Evolutionary conservation across 2,329 filamentous ascomycete species (phyloP), one percentile per base, ranked within the genome.

Genomic region (Curvularia verruculosa): DNA sequence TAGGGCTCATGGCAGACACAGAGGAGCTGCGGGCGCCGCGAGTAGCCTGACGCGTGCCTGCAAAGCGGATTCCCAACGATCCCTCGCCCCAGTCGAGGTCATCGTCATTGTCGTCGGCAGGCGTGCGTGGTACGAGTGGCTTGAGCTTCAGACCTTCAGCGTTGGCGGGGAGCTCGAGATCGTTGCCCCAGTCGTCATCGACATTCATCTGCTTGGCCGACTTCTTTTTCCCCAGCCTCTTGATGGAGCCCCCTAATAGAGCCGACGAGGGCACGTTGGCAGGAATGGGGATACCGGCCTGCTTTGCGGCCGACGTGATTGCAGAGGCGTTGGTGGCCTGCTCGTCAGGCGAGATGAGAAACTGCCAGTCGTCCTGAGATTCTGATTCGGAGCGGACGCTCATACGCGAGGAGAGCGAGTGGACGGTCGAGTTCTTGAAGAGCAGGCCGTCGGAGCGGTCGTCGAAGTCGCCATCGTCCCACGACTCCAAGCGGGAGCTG

Each of bases 71-170:
- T 37, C 94, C 92, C 57, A 97, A 82, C 74, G 93, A 97, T 53
- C 92, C 93, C 77, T 98, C 95, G 50, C 90, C 91, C 90, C 94
- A 96, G 72, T 97, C 88, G 58, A 90, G 93, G 66, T 96, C 87
- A 60, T 96, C 93, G 61, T 96, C 93, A 50, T 96, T 91, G 49
- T 80, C 75, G 40, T 81, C 78, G 26, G 70, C 68, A 13, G 72
- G 73, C 48, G 71, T 58, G 81, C 76, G 49, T 80, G 79, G 61
- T 83, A 84, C 58, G 26, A 64, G 75, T 47, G 70, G 36, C 69
- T 81, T 81, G 23, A 70, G 66, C 67, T 78, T 77, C 55, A 82
- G 69, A n/a, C 75, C 75, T 31, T 69, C 71, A 7, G 66, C 73
- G 31, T 66, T 64, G 39, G 71, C 66, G 21, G 78, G 77, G 58